Percentiles rank a stretch among this genome's conserved stretches.
Conservation (phyloP, 192 early-diverging fungal genomes). For the Cetraspora pellucida region DNA sequence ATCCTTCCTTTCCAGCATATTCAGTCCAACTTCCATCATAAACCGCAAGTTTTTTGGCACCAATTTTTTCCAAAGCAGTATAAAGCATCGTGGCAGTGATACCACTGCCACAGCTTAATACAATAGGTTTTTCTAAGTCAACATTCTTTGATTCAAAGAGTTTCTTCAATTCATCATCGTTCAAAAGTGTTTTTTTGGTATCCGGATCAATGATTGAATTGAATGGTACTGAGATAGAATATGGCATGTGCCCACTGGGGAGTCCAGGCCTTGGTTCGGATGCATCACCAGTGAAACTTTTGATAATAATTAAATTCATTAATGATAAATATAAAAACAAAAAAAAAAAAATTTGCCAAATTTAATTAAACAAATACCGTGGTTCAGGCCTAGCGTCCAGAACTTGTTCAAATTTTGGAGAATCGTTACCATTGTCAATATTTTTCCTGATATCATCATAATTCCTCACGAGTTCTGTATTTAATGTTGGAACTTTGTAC, state of each 20-base stretch:
- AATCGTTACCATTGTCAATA: slow-evolving; percentile 45
- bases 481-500: slow-evolving; percentile 42
- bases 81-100: slow-evolving; percentile 85
- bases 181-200: slow-evolving; percentile 56
- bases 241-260: slow-evolving; percentile 81
- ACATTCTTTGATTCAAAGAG: slow-evolving; percentile 63
- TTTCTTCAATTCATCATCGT: slow-evolving; percentile 52
- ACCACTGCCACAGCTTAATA: slow-evolving; percentile 86
- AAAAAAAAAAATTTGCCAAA: background rate
- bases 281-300: slow-evolving; percentile 67
- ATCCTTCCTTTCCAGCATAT: slow-evolving; percentile 72
- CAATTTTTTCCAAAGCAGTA: slow-evolving; percentile 73
- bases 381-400: slow-evolving; percentile 71
- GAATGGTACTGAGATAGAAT: slow-evolving; percentile 76
- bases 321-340: background rate
- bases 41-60: slow-evolving; percentile 65
- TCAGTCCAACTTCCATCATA: slow-evolving; percentile 95
- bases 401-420: slow-evolving; percentile 50
- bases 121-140: slow-evolving; percentile 70
- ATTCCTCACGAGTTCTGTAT: slow-evolving; percentile 52
- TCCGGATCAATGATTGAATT: slow-evolving; percentile 58
- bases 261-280: slow-evolving; percentile 82
- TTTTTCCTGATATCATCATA: slow-evolving; percentile 62
- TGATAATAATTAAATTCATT: background rate
- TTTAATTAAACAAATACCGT: slow-evolving; percentile 33